Percentiles rank a stretch among this genome's conserved stretches.
Conservation (phyloP, 2,329 filamentous ascomycete genomes). For the Stachybotrys echinatus region DNA sequence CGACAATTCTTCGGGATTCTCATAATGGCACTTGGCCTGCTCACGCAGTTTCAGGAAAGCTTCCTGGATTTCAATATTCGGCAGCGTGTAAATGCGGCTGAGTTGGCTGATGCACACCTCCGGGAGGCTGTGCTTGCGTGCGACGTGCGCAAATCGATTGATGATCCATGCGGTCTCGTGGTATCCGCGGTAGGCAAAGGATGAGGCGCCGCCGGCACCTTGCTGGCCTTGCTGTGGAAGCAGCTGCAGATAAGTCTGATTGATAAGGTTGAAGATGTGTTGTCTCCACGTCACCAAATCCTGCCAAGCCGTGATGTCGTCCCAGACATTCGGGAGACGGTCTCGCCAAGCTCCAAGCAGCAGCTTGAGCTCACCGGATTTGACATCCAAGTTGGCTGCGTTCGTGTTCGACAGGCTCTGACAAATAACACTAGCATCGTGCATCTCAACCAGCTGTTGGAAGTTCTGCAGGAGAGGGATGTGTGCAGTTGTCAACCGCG, state of each 20-base stretch:
- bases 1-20: conserved; percentile 86
- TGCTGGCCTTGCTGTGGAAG: conserved; percentile 69
- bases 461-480: conserved; percentile 95
- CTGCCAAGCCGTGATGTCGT: conserved; percentile 99
- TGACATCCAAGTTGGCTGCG: conserved; percentile 79
- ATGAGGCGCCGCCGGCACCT: conserved; percentile 71
- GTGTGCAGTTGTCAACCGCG: conserved; percentile 88
- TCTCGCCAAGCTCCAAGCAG: conserved; percentile 94
- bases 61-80: conserved; percentile 99
- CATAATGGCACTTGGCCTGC: conserved; percentile 97
- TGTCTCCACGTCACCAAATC: conserved; percentile 99
- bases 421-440: conserved; percentile 96
- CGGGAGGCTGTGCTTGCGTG: conserved; percentile 90
- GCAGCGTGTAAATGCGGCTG: conserved; percentile 95
- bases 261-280: conserved; percentile 97
- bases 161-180: conserved; percentile 99
- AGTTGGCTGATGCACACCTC: conserved; percentile 97
- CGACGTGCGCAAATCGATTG: conserved; percentile 96
- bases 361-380: conserved; percentile 92
- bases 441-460: conserved; percentile 93
- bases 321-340: conserved; percentile 93
- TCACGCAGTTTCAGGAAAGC: conserved; percentile 98
- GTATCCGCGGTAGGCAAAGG: conserved; percentile 90
- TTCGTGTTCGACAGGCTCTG: conserved; percentile 83
- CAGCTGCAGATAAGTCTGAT: conserved; percentile 83